phyloP scores from a whole-genome alignment of 2,329 filamentous ascomycete species.

The Penicillium sp. region DNA sequence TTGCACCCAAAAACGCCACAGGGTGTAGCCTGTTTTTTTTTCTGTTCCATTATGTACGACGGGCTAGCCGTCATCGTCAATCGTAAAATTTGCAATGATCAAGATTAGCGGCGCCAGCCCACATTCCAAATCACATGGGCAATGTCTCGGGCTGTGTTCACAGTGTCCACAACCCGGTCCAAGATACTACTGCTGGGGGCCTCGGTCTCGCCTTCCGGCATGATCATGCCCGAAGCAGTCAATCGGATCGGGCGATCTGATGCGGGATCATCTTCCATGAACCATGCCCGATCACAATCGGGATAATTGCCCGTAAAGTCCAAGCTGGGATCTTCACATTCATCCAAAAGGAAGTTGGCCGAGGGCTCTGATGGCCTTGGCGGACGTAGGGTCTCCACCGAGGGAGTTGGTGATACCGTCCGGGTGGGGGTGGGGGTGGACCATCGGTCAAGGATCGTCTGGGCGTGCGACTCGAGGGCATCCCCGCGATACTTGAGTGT shows the following conservation, averaged over 20 bases:
- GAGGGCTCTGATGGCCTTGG: slow-evolving; percentile 56
- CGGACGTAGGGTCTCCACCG: slow-evolving; percentile 77
- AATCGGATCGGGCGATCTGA: slow-evolving; percentile 64
- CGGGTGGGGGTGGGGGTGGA: slow-evolving; percentile 41
- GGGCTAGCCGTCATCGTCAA: background rate
- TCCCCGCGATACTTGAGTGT: slow-evolving; percentile 82
- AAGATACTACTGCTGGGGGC: slow-evolving; percentile 64
- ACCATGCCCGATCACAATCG: slow-evolving; percentile 33
- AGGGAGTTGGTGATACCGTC: slow-evolving; percentile 68
- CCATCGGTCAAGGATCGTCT: slow-evolving; percentile 33
- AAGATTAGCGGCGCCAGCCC: slow-evolving; percentile 56
- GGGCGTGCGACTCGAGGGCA: slow-evolving; percentile 60
- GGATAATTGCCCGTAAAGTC: slow-evolving; percentile 39
- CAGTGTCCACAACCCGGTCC: slow-evolving; percentile 76
- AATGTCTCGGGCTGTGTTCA: slow-evolving; percentile 64
- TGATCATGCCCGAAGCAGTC: slow-evolving; percentile 85
- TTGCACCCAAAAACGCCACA: background rate
- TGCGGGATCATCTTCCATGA: slow-evolving; percentile 55
- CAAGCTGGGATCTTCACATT: slow-evolving; percentile 54
- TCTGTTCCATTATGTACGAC: background rate
- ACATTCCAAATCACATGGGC: slow-evolving; percentile 68
- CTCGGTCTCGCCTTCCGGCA: slow-evolving; percentile 79
- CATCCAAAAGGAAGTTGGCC: slow-evolving; percentile 64
- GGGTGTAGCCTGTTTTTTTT: background rate
- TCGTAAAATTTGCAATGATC: background rate